Percentiles rank a stretch among this genome's conserved stretches.
phyloP scores from a whole-genome alignment of 169 alveolate genomes.

The Cryptosporidium canis region DNA sequence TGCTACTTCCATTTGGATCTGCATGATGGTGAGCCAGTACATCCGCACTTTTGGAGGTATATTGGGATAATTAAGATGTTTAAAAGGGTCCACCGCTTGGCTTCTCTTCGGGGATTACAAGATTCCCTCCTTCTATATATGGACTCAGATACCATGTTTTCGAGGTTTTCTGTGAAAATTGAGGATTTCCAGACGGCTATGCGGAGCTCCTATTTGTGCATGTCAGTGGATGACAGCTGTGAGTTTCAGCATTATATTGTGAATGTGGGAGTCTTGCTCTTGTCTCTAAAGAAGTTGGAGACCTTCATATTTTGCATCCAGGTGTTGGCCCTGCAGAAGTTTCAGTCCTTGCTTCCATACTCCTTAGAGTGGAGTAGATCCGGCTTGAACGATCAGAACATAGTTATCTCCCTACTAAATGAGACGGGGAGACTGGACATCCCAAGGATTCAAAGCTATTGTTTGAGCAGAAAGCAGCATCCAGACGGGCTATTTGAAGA shows the following conservation, averaged over 20 bases:
- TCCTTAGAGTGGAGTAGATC: conserved; percentile 54
- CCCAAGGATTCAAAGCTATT: not conserved
- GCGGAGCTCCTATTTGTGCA: not conserved
- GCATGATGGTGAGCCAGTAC: not conserved
- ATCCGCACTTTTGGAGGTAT: conserved; percentile 65
- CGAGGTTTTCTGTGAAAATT: not conserved
- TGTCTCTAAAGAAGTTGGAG: conserved; percentile 31
- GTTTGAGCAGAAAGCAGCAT: not conserved
- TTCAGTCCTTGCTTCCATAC: conserved; percentile 10
- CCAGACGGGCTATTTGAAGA: not conserved
- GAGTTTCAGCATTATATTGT: conserved; percentile 3
- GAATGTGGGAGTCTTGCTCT: conserved; percentile 39
- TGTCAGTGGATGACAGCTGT: conserved; percentile 56
- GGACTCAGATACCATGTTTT: conserved; percentile 62
- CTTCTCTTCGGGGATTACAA: not conserved
- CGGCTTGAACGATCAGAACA: conserved; percentile 55
- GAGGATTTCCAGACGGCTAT: not conserved
- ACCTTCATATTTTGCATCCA: conserved; percentile 26
- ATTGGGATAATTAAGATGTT: conserved; percentile 28
- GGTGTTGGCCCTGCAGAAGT: conserved; percentile 32
- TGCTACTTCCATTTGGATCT: conserved; percentile 55
- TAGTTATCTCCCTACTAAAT: conserved; percentile 35
- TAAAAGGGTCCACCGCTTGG: not conserved
- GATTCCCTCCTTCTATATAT: conserved; percentile 26
- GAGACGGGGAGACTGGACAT: conserved; percentile 40